These are phyloP conservation scores for Verticillium zaregamsianum DNA, from an alignment of 2,329 filamentous ascomycete species.

Conservation along the genomic window DNA sequence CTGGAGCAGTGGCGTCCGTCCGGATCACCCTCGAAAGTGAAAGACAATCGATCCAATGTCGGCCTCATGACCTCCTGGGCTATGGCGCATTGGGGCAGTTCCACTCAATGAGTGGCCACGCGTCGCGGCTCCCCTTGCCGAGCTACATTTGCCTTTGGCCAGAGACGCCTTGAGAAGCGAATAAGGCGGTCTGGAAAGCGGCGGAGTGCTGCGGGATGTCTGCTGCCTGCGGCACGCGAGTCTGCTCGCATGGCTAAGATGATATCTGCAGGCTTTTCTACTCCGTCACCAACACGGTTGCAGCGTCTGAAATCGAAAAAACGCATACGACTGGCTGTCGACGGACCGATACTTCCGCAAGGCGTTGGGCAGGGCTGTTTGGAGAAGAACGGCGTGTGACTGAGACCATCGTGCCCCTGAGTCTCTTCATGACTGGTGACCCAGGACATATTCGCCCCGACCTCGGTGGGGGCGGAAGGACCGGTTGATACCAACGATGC, in stretches of 20 bases:
- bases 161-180: background rate
- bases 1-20: background rate
- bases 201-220: background rate
- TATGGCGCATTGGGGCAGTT: background rate
- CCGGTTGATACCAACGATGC: background rate
- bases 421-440: background rate
- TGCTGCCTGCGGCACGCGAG: background rate
- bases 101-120: background rate
- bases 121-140: background rate
- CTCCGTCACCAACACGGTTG: slow-evolving; percentile 10
- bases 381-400: background rate
- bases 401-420: slow-evolving; percentile 2
- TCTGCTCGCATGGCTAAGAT: slow-evolving; percentile 6
- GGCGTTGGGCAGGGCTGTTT: background rate
- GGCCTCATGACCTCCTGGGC: background rate
- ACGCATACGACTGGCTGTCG: background rate
- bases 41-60: background rate
- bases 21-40: background rate
- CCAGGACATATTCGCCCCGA: slow-evolving; percentile 1
- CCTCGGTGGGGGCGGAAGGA: background rate
- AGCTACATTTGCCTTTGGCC: background rate
- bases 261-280: slow-evolving; percentile 10
- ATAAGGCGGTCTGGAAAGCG: background rate
- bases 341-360: slow-evolving; percentile 10
- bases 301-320: background rate